These are phyloP conservation scores for Scenedesmus sp. DNA, from an alignment of 163 green algal genomes.

Conservation along the genomic window DNA sequence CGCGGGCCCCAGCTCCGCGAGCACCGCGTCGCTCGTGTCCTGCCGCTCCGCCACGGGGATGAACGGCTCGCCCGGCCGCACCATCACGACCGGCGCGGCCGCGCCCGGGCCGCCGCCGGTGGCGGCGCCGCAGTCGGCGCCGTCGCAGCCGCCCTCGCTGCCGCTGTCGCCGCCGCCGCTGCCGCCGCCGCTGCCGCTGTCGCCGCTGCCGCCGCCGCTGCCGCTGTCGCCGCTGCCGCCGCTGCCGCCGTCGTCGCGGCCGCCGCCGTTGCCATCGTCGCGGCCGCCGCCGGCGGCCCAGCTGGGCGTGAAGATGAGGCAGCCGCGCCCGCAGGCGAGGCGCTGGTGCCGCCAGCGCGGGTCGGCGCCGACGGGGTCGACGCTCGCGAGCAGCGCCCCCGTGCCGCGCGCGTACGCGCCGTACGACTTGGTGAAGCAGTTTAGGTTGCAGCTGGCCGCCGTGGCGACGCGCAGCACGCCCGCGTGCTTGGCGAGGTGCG, in stretches of 20 bases:
- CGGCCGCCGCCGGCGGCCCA: slow-evolving; percentile 7
- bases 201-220: too few species aligned
- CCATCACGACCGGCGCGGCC: background rate
- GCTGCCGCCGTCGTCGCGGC: background rate
- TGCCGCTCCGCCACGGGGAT: background rate
- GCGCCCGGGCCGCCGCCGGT: background rate
- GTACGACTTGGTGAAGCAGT: slow-evolving; percentile 92
- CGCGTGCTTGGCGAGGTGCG: slow-evolving; percentile 52
- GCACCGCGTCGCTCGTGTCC: background rate
- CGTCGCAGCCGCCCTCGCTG: background rate
- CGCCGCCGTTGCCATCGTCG: background rate
- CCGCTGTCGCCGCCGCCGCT: background rate
- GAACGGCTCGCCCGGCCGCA: background rate
- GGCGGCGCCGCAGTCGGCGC: background rate
- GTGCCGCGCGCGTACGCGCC: slow-evolving; percentile 76
- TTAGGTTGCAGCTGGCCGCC: slow-evolving; percentile 48
- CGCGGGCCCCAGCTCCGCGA: slow-evolving; percentile 2
- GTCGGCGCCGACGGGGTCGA: too few species aligned
- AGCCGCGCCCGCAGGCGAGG: background rate
- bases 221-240: background rate
- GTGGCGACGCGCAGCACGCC: slow-evolving; percentile 75
- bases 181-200: too few species aligned
- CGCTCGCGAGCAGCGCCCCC: slow-evolving; percentile 77
- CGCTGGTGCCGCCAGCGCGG: slow-evolving; percentile 27
- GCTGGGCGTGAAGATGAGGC: slow-evolving; percentile 21